Evolutionary conservation across 1,284 basidiomycete genomes (phyloP).

Genomic region (Bondarzewia mesenterica): DNA sequence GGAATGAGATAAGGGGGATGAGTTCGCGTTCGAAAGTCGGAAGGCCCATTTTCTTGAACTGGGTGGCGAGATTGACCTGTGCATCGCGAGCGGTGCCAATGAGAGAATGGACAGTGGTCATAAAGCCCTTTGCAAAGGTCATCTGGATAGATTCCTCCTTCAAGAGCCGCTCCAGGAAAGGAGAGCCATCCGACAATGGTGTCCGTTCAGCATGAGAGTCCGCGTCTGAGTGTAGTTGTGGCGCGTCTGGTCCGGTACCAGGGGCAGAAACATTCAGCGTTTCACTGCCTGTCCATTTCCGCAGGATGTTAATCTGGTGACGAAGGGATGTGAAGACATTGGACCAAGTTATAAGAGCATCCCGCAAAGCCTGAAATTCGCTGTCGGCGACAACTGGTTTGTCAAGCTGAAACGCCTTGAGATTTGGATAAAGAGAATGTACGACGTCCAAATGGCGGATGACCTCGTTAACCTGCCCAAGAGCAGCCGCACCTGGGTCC

Average conservation of each 20-base stretch:
- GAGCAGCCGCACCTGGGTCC: constrained; percentile 40
- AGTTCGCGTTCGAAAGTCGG: constrained; percentile 92
- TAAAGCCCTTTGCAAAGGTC: constrained; percentile 90
- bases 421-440: constrained; percentile 81
- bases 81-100: constrained; percentile 84
- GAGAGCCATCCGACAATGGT: constrained; percentile 46
- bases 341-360: constrained; percentile 86
- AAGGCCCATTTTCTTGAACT: constrained; percentile 80
- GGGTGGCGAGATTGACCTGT: constrained; percentile 71
- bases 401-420: constrained; percentile 74
- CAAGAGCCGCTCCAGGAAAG: constrained; percentile 89
- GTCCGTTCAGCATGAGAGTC: not conserved
- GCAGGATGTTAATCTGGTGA: constrained; percentile 71
- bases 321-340: constrained; percentile 75
- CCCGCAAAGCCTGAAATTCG: constrained; percentile 70
- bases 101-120: constrained; percentile 82
- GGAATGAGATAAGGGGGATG: constrained; percentile 91
- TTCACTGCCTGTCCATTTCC: constrained; percentile 88
- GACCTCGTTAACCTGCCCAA: constrained; percentile 66
- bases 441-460: constrained; percentile 79
- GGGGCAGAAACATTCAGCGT: constrained; percentile 82
- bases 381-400: constrained; percentile 63
- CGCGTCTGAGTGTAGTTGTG: no score
- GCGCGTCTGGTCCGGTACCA: constrained; percentile 35
- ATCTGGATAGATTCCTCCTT: constrained; percentile 94